Evolutionary conservation across 2,329 filamentous ascomycete genomes (phyloP).

Genomic region (Sordariomycetes sp.): DNA sequence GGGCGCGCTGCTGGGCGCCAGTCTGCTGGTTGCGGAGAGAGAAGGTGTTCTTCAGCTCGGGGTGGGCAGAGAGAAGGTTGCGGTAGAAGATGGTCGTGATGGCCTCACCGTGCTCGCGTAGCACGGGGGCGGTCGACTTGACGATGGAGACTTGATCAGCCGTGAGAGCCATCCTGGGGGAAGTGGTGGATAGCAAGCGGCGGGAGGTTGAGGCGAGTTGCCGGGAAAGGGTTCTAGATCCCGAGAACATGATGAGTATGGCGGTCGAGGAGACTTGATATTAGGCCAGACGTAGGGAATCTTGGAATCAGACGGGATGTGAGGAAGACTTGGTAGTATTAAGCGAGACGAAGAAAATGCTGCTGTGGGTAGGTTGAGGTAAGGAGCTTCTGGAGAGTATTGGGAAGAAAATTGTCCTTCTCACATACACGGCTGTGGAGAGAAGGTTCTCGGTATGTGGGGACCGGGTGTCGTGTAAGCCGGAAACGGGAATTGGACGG

Average conservation of each 20-base stretch:
- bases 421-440: background rate
- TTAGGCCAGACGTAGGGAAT: background rate
- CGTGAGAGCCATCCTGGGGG: slow-evolving; percentile 38
- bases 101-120: slow-evolving; percentile 54
- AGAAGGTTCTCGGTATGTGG: background rate
- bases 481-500: background rate
- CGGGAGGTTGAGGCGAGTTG: background rate
- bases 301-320: no score
- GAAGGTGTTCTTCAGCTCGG: slow-evolving; percentile 59
- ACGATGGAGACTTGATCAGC: slow-evolving; percentile 57
- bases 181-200: slow-evolving; percentile 2
- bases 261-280: background rate
- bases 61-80: slow-evolving; percentile 54
- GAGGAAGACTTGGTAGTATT: no score
- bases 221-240: background rate
- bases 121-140: slow-evolving; percentile 66
- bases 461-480: background rate
- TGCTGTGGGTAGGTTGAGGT: no score
- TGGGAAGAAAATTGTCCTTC: no score
- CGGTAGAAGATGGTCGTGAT: slow-evolving; percentile 68
- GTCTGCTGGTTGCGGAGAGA: slow-evolving; percentile 59
- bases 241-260: slow-evolving; percentile 3
- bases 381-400: no score
- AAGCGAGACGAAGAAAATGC: no score
- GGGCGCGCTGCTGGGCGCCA: slow-evolving; percentile 57